Evolutionary conservation across 2,329 filamentous ascomycete genomes (phyloP).

Genomic region (Coleophoma eucalyptorum): DNA sequence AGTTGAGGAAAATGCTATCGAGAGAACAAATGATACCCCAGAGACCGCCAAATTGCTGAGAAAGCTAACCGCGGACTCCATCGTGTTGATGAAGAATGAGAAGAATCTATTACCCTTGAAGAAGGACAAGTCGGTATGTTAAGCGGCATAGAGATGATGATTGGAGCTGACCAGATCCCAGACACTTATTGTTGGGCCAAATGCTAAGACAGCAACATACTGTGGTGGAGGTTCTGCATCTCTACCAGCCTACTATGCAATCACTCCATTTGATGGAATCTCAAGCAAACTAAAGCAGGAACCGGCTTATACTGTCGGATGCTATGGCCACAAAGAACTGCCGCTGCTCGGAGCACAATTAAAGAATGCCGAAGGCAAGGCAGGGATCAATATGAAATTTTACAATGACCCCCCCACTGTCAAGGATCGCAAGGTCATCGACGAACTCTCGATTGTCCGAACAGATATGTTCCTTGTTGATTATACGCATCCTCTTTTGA

Average conservation of each 20-base stretch:
- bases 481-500: constrained; percentile 36
- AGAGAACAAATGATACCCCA: constrained; percentile 2
- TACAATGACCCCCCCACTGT: constrained; percentile 53
- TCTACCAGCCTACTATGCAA: constrained; percentile 55
- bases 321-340: constrained; percentile 58
- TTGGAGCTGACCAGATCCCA: not conserved
- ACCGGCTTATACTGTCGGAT: constrained; percentile 54
- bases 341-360: constrained; percentile 50
- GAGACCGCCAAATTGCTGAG: constrained; percentile 1
- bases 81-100: not conserved
- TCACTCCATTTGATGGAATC: constrained; percentile 60
- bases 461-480: constrained; percentile 43
- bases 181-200: constrained; percentile 31
- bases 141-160: not conserved
- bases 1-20: not conserved
- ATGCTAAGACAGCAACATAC: constrained; percentile 31
- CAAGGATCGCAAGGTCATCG: constrained; percentile 43
- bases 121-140: not conserved
- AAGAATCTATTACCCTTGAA: not conserved
- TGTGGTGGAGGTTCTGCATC: constrained; percentile 61
- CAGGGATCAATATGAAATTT: constrained; percentile 56
- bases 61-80: not conserved
- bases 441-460: constrained; percentile 38
- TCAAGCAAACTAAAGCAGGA: constrained; percentile 39
- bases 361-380: constrained; percentile 44